phyloP scores from a whole-genome alignment of 2,329 filamentous ascomycete genomes.

The Sporothrix pseudoabietina region DNA sequence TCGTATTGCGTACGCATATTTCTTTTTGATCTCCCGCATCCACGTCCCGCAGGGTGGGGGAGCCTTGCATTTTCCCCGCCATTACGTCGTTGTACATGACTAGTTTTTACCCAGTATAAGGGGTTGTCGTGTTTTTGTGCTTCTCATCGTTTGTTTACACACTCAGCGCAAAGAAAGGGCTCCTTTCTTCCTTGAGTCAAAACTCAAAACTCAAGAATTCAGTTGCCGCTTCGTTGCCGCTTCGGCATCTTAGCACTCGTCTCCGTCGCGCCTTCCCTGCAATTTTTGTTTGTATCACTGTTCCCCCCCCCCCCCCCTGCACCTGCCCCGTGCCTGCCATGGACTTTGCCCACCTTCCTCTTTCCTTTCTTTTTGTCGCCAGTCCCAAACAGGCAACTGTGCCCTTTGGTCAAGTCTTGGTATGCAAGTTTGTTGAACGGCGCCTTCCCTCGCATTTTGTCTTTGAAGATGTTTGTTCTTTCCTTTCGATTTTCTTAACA shows the following conservation, averaged over 20 bases:
- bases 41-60: not conserved
- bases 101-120: not conserved
- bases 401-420: not conserved
- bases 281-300: no score
- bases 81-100: slow-evolving; percentile 28
- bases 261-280: not conserved
- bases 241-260: not conserved
- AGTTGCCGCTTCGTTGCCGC: slow-evolving; percentile 2
- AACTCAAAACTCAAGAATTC: not conserved
- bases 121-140: not conserved
- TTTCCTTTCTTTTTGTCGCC: not conserved
- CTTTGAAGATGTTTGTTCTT: not conserved
- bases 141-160: not conserved
- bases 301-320: not conserved
- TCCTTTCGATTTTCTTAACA: slow-evolving; percentile 3
- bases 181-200: not conserved
- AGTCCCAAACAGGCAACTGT: slow-evolving; percentile 24
- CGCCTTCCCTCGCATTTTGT: not conserved
- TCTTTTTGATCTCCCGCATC: not conserved
- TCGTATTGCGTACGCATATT: no score
- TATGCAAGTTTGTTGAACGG: not conserved
- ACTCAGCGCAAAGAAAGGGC: not conserved
- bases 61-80: slow-evolving; percentile 11
- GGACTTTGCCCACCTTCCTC: not conserved
- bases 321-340: not conserved